These are phyloP conservation scores for Epichloe amarillans DNA, from an alignment of 2,329 filamentous ascomycete genomes.

Conservation along the genomic window DNA sequence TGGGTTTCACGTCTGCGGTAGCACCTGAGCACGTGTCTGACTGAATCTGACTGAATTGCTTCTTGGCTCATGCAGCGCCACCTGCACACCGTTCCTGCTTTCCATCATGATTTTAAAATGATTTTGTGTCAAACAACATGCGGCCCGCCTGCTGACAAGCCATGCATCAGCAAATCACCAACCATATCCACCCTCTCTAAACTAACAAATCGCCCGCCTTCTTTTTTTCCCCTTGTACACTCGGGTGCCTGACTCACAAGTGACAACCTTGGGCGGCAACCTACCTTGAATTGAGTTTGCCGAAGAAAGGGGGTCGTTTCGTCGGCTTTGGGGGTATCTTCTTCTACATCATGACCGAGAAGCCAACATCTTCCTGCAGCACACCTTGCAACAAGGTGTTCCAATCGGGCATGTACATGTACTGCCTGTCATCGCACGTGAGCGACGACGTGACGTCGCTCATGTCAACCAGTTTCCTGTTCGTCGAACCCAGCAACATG, in stretches of 20 bases:
- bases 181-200: too few relatives aligned
- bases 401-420: conserved; percentile 15
- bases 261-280: too few relatives aligned
- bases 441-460: background rate
- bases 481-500: background rate
- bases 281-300: too few relatives aligned
- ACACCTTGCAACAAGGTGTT: conserved; percentile 17
- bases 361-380: conserved; percentile 13
- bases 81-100: conserved; percentile 5
- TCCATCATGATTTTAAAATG: background rate
- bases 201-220: too few relatives aligned
- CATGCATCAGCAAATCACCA: too few relatives aligned
- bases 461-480: background rate
- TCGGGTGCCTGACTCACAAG: background rate
- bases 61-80: conserved; percentile 2
- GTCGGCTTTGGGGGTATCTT: too few relatives aligned
- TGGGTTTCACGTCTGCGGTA: background rate
- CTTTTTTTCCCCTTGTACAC: too few relatives aligned
- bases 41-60: background rate
- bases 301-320: too few relatives aligned
- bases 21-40: too few relatives aligned
- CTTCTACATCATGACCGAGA: conserved; percentile 8
- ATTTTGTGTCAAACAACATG: background rate
- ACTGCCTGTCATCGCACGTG: conserved; percentile 5
- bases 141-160: too few relatives aligned